Conservation (phyloP, 768 basidiomycete species). For the Ramaria rubella region DNA sequence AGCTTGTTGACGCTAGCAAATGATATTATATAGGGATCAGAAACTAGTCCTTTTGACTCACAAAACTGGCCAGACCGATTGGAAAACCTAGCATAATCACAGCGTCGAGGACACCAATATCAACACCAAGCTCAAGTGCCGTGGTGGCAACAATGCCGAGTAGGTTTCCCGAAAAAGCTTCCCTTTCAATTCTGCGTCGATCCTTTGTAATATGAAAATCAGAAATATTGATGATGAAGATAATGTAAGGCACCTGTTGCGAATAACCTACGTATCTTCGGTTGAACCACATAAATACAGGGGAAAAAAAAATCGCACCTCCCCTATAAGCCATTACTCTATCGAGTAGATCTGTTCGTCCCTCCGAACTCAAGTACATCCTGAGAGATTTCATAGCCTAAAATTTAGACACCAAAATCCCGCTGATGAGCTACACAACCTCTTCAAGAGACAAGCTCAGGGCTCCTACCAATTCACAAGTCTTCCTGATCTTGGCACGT, state of each 20-base stretch:
- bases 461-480: slow-evolving; percentile 73
- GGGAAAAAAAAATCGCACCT: slow-evolving; percentile 37
- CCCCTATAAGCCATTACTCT: slow-evolving; percentile 80
- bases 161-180: slow-evolving; percentile 78
- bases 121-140: slow-evolving; percentile 86
- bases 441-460: background rate
- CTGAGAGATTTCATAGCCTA: slow-evolving; percentile 78
- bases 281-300: background rate
- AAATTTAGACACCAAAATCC: background rate
- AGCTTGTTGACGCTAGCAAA: slow-evolving; percentile 72
- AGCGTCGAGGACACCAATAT: slow-evolving; percentile 82
- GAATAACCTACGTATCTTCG: slow-evolving; percentile 52
- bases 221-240: background rate
- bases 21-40: background rate
- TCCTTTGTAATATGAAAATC: slow-evolving; percentile 40
- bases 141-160: slow-evolving; percentile 88
- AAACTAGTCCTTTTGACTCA: slow-evolving; percentile 28
- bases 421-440: background rate
- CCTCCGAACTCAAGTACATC: slow-evolving; percentile 62
- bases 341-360: slow-evolving; percentile 67
- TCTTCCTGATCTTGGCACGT: slow-evolving; percentile 56
- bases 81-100: slow-evolving; percentile 90
- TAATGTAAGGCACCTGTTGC: slow-evolving; percentile 40
- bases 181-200: slow-evolving; percentile 73
- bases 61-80: slow-evolving; percentile 70